Evolutionary conservation across 768 basidiomycete genomes (phyloP), one percentile per base, ranked within the genome.

Genomic region (Austroboletus eburneus): DNA sequence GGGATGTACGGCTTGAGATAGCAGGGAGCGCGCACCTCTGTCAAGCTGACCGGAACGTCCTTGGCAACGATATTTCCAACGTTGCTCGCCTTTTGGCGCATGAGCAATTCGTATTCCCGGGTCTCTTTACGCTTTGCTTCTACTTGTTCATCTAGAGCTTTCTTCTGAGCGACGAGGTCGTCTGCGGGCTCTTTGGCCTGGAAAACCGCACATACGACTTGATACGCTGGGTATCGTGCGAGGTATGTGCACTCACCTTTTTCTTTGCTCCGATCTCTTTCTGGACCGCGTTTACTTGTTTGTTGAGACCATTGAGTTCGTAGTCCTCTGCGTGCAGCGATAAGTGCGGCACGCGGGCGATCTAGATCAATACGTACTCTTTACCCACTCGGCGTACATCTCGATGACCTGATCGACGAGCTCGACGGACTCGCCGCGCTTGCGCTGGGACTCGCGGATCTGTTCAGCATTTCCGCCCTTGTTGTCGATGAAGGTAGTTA

Each of bases 61-160:
- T 86, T 84, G 43, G 89, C 91, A 12, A 99, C 92, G 49, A 98
- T 80, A 65, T 99, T 99, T 4, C 96, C 96, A 52, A 96, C 84
- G 25, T 75, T 79, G 52, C 79, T 73, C 29, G 90, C 92, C 65
- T 84, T 90, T 54, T 77, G 76, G 42, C 86, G 77, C 89, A 99
- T 88, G 56, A 73, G 72, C 4, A 68, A 62, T 67, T 94, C 91
- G 48, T 82, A 81, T 38, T 90, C 88, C 49, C 80, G 83, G 1
- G 85, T 73, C 59, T 86, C 85, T 56, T 85, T 85, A 49, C 83
- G 82, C 68, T 86, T 81, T 1, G 77, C 78, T 25, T 82, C 82
- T 4, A 90, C 86, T 58, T 87, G 77, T 8, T 80, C 79, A 65
- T 98, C 95, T 29, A 97, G 71, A n/a, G 74, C 77, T 49, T 83